Conservation (phyloP, 495 filamentous ascomycete genomes). For the Aspergillus nidulans region DNA sequence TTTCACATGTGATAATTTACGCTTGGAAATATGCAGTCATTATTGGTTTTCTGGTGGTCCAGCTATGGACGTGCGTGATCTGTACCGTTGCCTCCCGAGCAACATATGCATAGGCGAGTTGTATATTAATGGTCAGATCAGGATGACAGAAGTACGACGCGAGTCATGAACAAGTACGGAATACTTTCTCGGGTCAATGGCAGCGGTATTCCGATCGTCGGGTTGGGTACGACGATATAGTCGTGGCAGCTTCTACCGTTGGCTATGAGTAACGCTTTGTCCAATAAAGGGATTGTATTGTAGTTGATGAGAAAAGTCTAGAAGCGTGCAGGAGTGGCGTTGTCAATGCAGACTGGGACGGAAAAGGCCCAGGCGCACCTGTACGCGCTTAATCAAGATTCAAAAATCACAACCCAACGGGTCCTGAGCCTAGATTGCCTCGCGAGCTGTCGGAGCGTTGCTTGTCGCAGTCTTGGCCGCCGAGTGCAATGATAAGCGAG, state of each 20-base stretch:
- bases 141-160: slow-evolving; percentile 5
- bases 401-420: not conserved
- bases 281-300: slow-evolving; percentile 2
- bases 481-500: slow-evolving; percentile 5
- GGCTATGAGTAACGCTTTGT: slow-evolving; percentile 8
- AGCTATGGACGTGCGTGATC: not conserved
- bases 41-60: not conserved
- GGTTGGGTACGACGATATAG: not conserved
- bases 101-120: not conserved
- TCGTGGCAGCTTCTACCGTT: not conserved
- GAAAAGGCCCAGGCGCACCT: slow-evolving; percentile 15
- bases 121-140: not conserved
- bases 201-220: not conserved
- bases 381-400: not conserved
- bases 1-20: not conserved
- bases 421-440: not conserved
- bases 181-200: not conserved
- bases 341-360: slow-evolving; percentile 6
- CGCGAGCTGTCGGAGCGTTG: slow-evolving; percentile 1
- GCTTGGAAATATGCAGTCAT: not conserved
- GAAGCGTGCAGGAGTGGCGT: slow-evolving; percentile 7
- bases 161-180: not conserved
- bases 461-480: slow-evolving; percentile 5
- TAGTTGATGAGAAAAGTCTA: not conserved
- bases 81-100: not conserved